Base-by-base conservation (phyloP, 441 rosid species). In the Euphorbia celastroides region DNA sequence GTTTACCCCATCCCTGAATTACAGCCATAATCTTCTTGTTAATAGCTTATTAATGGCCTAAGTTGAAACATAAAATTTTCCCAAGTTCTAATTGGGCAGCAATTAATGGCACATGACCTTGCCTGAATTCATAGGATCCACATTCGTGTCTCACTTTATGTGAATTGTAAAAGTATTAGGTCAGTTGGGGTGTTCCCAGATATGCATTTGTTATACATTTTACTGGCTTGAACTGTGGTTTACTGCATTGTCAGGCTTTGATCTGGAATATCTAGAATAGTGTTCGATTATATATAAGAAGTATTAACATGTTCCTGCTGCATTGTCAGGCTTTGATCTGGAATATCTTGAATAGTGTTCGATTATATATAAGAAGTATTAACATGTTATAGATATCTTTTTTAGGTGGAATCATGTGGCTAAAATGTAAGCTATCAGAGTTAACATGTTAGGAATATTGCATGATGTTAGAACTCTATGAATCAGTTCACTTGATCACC, bases 381-480 rank as follows among this genome's bases (percentile, higher is more conserved):
- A 26, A 20, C 20, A 27, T 14, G 61, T 57, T 3, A 28, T n/a
- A n/a, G n/a, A n/a, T n/a, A n/a, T n/a, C n/a, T n/a, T n/a, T n/a
- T n/a, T n/a, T n/a, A n/a, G n/a, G n/a, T n/a, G n/a, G n/a, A n/a
- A n/a, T n/a, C n/a, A n/a, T n/a, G n/a, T n/a, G n/a, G n/a, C n/a
- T n/a, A n/a, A n/a, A n/a, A n/a, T n/a, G n/a, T n/a, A n/a, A n/a
- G 23, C 7, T 55, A 7, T 64, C 22, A 32, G 65, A 62, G 65
- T 57, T 23, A 14, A 46, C 34, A 3, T 62, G 62, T 38, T 73
- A 80, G 84, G 96, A 96, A 22, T 87, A 77, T 74, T 96, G 91
- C 20, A 82, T 86, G 96, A 90, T 16, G 13, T 23, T 88, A 13
- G 96, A 93, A 81, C 92, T 50, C 76, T 84, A 74, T 89, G 88